A percentile compares a stretch with the other conserved stretches of the same genome.
Conservation (phyloP, 2,329 filamentous ascomycete species). For the Penicillium hordei region DNA sequence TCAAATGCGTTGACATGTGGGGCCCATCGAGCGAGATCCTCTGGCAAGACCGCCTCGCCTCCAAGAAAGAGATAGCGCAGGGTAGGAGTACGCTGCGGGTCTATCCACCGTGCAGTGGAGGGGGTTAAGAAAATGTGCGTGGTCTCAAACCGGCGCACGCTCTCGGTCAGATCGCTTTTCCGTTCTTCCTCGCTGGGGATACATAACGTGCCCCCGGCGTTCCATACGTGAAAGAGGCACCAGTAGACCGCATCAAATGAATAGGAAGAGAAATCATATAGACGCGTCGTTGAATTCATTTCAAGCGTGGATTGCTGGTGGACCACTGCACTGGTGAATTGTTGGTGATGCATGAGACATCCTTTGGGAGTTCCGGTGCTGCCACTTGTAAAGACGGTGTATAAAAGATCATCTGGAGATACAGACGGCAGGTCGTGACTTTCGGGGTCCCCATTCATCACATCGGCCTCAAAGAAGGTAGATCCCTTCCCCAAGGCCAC, state of each 20-base stretch:
- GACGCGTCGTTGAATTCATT: neutral
- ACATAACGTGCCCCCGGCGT: neutral
- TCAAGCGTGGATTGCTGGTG: neutral
- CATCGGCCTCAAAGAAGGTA: neutral
- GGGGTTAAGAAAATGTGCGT: neutral
- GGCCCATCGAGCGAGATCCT: neutral
- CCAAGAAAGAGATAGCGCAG: neutral
- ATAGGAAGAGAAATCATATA: neutral
- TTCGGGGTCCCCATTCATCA: neutral
- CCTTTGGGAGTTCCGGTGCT: neutral
- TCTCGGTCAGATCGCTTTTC: neutral
- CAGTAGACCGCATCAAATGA: neutral
- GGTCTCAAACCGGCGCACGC: neutral
- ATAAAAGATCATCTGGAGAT: neutral
- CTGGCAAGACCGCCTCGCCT: neutral
- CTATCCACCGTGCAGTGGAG: neutral
- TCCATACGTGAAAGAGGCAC: neutral
- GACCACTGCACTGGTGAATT: neutral
- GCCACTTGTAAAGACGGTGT: neutral
- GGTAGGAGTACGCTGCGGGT: neutral
- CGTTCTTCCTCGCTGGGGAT: neutral
- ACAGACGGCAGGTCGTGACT: neutral
- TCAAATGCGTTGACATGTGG: neutral
- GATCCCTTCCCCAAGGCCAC: neutral
- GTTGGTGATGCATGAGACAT: neutral